phyloP scores from a whole-genome alignment of 495 filamentous ascomycete species.

The Hypomontagnella submonticulosa region DNA sequence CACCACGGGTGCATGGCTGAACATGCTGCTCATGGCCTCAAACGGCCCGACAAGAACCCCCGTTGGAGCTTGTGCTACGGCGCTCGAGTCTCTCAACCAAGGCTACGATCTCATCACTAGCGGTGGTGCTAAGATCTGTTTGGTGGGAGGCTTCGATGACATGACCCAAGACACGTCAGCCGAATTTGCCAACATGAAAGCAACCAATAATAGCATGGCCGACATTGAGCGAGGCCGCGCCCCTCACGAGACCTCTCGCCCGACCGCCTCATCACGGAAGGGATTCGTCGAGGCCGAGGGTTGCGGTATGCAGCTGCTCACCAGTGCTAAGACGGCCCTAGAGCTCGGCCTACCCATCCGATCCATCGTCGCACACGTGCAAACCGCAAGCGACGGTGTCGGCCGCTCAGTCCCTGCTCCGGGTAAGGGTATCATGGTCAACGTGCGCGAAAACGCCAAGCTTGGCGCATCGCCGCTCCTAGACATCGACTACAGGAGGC shows the following conservation, averaged over 20 bases:
- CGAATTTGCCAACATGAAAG: conserved; percentile 99
- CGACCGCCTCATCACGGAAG: conserved; percentile 91
- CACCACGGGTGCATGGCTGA: conserved; percentile 98
- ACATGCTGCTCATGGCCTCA: conserved; percentile 96
- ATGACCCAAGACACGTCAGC: conserved; percentile 98
- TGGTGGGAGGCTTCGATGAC: conserved; percentile 98
- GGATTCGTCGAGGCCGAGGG: conserved; percentile 99
- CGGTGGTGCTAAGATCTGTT: conserved; percentile 94
- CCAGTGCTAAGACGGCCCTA: conserved; percentile 91
- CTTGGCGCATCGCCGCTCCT: conserved; percentile 91
- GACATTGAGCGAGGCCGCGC: conserved; percentile 94
- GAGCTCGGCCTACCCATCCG: conserved; percentile 99
- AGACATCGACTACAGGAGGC: conserved; percentile 92
- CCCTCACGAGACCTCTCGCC: conserved; percentile 94
- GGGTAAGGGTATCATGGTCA: conserved; percentile 94
- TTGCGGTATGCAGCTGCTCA: conserved; percentile 96
- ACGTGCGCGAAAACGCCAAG: conserved; percentile 83
- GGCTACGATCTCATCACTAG: conserved; percentile 96
- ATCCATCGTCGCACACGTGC: conserved; percentile 90
- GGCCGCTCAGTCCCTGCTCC: conserved; percentile 97
- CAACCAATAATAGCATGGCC: conserved; percentile 93
- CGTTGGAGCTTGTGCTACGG: conserved; percentile 95
- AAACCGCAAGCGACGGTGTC: conserved; percentile 97
- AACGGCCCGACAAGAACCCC: conserved; percentile 98
- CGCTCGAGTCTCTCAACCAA: conserved; percentile 95